Percentiles rank a stretch among this genome's conserved stretches.
Conservation (phyloP, 2,329 filamentous ascomycete genomes). For the Aspergillus udagawae region DNA sequence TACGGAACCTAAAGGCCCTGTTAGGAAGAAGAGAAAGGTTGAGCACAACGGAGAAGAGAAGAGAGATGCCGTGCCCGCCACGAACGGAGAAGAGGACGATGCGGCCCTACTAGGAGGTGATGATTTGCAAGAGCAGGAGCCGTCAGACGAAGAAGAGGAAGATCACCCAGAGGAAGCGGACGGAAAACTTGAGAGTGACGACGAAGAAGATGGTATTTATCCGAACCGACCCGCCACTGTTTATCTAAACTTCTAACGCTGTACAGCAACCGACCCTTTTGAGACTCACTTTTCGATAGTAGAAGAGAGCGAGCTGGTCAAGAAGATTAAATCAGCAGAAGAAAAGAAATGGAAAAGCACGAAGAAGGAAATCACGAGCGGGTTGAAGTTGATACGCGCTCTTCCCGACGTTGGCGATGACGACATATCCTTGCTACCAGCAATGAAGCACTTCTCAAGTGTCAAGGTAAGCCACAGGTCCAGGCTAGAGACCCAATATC, state of each 20-base stretch:
- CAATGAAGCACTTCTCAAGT: constrained; percentile 28
- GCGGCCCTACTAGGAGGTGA: constrained; percentile 38
- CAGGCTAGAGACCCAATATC: not conserved
- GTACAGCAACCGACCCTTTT: constrained; percentile 66
- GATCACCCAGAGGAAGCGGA: constrained; percentile 38
- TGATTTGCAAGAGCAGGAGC: constrained; percentile 47
- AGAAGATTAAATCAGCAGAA: constrained; percentile 46
- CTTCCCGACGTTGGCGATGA: constrained; percentile 26
- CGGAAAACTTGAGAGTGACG: constrained; percentile 27
- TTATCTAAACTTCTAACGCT: constrained; percentile 43
- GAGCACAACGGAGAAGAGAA: constrained; percentile 30
- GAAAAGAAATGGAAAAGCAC: constrained; percentile 48
- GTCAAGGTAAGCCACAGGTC: constrained; percentile 31
- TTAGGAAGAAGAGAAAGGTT: constrained; percentile 53
- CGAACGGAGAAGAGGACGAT: constrained; percentile 23
- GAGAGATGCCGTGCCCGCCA: constrained; percentile 16
- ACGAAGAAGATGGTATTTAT: constrained; percentile 32
- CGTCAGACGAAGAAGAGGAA: constrained; percentile 38
- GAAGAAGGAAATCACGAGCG: constrained; percentile 34
- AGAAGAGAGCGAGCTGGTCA: constrained; percentile 57
- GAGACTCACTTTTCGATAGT: constrained; percentile 72
- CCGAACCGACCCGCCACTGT: not conserved
- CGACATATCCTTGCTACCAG: constrained; percentile 22
- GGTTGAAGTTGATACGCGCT: constrained; percentile 27
- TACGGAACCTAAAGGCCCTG: constrained; percentile 40